Percentiles rank a stretch among this genome's conserved stretches.
Evolutionary conservation across 2,329 filamentous ascomycete genomes (phyloP).

Genomic region (Xylaria sp.): DNA sequence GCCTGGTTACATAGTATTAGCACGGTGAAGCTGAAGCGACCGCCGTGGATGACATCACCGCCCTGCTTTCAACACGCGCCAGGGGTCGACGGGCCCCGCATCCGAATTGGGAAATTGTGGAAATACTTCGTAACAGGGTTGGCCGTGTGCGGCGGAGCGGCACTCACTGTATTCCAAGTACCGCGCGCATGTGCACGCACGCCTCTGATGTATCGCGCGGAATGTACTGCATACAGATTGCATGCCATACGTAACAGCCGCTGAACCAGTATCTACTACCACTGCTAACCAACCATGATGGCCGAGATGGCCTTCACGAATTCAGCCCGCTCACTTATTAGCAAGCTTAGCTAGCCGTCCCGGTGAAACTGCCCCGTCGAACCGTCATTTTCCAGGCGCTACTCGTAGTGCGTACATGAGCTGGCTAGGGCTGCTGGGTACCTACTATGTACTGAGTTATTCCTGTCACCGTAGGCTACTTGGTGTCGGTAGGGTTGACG

Average conservation of each 20-base stretch:
- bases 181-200: neutral
- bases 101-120: slow-evolving; percentile 12
- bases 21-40: slow-evolving; percentile 9
- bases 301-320: too few species aligned
- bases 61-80: slow-evolving; percentile 6
- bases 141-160: neutral
- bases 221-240: too few species aligned
- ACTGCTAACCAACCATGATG: too few species aligned
- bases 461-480: neutral
- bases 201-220: neutral
- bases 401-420: too few species aligned
- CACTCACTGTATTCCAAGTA: slow-evolving; percentile 10
- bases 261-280: too few species aligned
- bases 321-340: slow-evolving; percentile 22
- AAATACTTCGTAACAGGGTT: slow-evolving; percentile 3
- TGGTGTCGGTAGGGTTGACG: neutral
- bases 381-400: slow-evolving; percentile 22
- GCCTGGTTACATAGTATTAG: slow-evolving; percentile 10
- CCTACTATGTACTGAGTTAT: too few species aligned
- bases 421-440: too few species aligned
- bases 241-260: too few species aligned
- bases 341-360: neutral
- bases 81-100: slow-evolving; percentile 20
- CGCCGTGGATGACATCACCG: slow-evolving; percentile 22
- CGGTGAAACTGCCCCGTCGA: slow-evolving; percentile 7